A percentile compares a stretch with the other conserved stretches of the same genome.
phyloP scores from a whole-genome alignment of 805 yeast genomes.

The Nakazawaea wyomingensis region DNA sequence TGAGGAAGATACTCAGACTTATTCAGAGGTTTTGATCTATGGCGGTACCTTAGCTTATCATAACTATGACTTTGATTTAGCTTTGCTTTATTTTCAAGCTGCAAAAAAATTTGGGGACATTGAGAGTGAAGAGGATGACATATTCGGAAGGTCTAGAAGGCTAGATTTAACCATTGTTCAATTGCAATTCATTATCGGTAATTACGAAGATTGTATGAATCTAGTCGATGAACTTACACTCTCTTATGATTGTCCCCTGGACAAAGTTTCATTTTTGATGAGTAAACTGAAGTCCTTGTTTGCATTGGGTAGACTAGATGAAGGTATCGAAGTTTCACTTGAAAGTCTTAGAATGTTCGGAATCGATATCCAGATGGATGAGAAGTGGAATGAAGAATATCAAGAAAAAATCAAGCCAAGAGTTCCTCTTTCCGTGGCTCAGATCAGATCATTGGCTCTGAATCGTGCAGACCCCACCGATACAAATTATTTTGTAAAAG shows the following conservation, averaged over 20 bases:
- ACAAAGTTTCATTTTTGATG: slow-evolving; percentile 30
- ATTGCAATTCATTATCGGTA: slow-evolving; percentile 23
- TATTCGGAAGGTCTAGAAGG: slow-evolving; percentile 20
- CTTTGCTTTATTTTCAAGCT: slow-evolving; percentile 34
- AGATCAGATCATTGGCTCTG: slow-evolving; percentile 28
- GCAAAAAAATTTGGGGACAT: slow-evolving; percentile 26
- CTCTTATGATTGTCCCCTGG: slow-evolving; percentile 26
- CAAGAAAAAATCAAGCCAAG: slow-evolving; percentile 21
- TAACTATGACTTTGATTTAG: slow-evolving; percentile 35
- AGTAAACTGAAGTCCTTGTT: slow-evolving; percentile 33
- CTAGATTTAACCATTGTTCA: slow-evolving; percentile 29
- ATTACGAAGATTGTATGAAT: slow-evolving; percentile 30
- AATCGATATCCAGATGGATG: slow-evolving; percentile 26
- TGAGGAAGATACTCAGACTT: slow-evolving; percentile 31
- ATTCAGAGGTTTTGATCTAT: slow-evolving; percentile 32
- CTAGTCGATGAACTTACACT: slow-evolving; percentile 28
- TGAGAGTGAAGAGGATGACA: slow-evolving; percentile 10
- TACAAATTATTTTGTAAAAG: slow-evolving; percentile 14
- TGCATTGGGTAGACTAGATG: slow-evolving; percentile 24
- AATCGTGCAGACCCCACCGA: slow-evolving; percentile 23
- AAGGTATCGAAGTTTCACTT: slow-evolving; percentile 31
- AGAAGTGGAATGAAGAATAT: slow-evolving; percentile 20
- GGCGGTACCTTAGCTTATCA: slow-evolving; percentile 42
- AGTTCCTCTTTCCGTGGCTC: slow-evolving; percentile 34
- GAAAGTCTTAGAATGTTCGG: slow-evolving; percentile 31